phyloP scores from a whole-genome alignment of 1,139 yeast genomes.

The Pneumocystis canis region DNA sequence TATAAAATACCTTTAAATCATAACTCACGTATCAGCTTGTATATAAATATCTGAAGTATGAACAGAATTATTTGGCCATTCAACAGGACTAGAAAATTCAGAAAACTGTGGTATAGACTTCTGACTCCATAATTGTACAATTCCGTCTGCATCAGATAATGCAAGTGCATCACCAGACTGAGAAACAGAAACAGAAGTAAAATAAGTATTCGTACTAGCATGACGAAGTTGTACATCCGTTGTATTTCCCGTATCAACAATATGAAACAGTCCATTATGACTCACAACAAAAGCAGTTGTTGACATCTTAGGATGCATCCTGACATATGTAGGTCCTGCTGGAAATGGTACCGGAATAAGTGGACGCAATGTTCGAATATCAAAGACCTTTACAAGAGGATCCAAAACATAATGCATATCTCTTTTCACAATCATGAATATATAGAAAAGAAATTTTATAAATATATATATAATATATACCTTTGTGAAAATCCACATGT shows the following conservation, averaged over 20 bases:
- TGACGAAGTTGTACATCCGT: constrained; percentile 29
- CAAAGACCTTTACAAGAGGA: constrained; percentile 73
- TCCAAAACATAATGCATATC: constrained; percentile 33
- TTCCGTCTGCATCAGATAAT: constrained; percentile 50
- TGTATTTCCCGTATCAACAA: constrained; percentile 71
- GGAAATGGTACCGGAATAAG: constrained; percentile 76
- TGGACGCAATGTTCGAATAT: constrained; percentile 57
- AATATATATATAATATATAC: constrained; percentile 2
- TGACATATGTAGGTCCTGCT: constrained; percentile 74
- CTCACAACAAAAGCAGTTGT: constrained; percentile 66
- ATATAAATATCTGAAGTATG: constrained; percentile 11
- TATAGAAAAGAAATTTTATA: neutral
- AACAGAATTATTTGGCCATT: constrained; percentile 31
- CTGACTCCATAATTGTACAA: constrained; percentile 63
- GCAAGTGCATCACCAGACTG: constrained; percentile 69
- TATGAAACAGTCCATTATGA: constrained; percentile 65
- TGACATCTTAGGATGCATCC: constrained; percentile 76
- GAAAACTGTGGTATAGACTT: constrained; percentile 29
- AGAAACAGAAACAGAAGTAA: constrained; percentile 51
- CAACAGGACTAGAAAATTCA: constrained; percentile 37
- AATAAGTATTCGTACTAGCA: constrained; percentile 27
- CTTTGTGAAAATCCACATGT: constrained; percentile 46
- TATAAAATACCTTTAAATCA: neutral
- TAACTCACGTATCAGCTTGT: constrained; percentile 8
- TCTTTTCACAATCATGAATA: constrained; percentile 5